Base-by-base conservation (phyloP, 495 filamentous ascomycete genomes). In the Aspergillus campestris region DNA sequence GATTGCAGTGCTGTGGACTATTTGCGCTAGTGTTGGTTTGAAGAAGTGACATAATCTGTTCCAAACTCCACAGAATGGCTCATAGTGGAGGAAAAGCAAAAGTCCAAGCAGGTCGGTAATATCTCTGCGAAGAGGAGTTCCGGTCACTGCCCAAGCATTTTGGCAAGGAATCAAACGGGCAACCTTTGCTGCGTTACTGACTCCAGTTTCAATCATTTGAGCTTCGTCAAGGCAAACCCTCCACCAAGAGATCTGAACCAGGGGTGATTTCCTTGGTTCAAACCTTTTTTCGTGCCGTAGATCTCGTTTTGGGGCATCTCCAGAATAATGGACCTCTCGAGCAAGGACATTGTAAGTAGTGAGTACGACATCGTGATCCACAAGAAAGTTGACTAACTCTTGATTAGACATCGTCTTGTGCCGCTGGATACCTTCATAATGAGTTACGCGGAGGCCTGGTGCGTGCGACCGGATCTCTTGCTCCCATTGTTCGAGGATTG, bases 61-160 rank as follows among this genome's bases (percentile, higher is more conserved):
- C 87, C 87, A 94, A 7, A 86, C 70, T 56, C 78, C 44, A 67
- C 78, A 75, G 40, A 83, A 89, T 0, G 90, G 90, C 43, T 88
- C 73, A 48, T 83, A 87, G 18, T 77, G 77, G 9, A 98, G 75
- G 44, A 98, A 98, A 1, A 81, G 66, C 1, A 98, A 60, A 9
- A 96, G 77, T 0, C 89, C 84, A 59, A 73, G 70, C 4, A 77
- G 51, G 42, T 79, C 80, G 30, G 82, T 78, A 7, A 89, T 75
- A 44, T 89, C 75, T 56, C 85, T 90, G 43, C 82, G 79, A 15
- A 95, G 71, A 1, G 92, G 92, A 0, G 92, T 98, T 13, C 91
- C 92, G 3, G 88, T 89, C n/a, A 98, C 80, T 24, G 80, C 87
- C 92, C 92, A 96, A 8, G 88, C 80, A 64, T 92, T 91, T 47